A percentile compares a stretch with the other conserved stretches of the same genome.
Evolutionary conservation across 2,329 filamentous ascomycete genomes (phyloP).

Genomic region (Dactylonectria estremocensis): DNA sequence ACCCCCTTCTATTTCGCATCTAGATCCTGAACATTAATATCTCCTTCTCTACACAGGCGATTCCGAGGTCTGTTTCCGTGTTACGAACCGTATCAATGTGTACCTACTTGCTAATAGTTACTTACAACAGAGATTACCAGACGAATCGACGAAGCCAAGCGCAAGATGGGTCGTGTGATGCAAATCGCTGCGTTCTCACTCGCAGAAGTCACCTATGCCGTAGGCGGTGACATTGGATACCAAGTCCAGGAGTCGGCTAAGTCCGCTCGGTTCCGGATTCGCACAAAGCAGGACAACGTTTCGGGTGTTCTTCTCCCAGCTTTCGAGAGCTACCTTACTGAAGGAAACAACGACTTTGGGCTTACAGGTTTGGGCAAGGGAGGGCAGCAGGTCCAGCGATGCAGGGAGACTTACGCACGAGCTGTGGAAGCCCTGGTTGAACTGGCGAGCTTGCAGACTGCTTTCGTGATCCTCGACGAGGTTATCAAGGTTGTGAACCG

Average conservation of each 20-base stretch:
- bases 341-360: slow-evolving; percentile 95
- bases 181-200: slow-evolving; percentile 98
- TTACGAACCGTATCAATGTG: slow-evolving; percentile 12
- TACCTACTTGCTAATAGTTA: slow-evolving; percentile 34
- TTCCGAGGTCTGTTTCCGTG: slow-evolving; percentile 78
- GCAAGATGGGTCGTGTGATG: slow-evolving; percentile 99
- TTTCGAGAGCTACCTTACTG: slow-evolving; percentile 91
- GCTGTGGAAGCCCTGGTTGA: slow-evolving; percentile 97
- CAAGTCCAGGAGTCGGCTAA: slow-evolving; percentile 98
- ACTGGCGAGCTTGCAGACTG: slow-evolving; percentile 94
- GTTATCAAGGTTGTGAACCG: slow-evolving; percentile 99
- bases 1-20: slow-evolving; percentile 19
- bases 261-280: slow-evolving; percentile 91
- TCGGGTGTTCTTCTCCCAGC: slow-evolving; percentile 94
- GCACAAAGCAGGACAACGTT: slow-evolving; percentile 98
- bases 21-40: slow-evolving; percentile 17
- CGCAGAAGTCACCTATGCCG: slow-evolving; percentile 96
- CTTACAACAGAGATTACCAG: slow-evolving; percentile 84
- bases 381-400: slow-evolving; percentile 95
- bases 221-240: slow-evolving; percentile 95
- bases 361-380: slow-evolving; percentile 96
- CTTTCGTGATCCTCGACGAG: slow-evolving; percentile 97
- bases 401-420: slow-evolving; percentile 94
- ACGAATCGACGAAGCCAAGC: slow-evolving; percentile 98
- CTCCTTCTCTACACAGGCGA: slow-evolving; percentile 71